Percentiles rank a stretch among this genome's conserved stretches.
Evolutionary conservation across 306 rosid genomes (phyloP).

Genomic region (Echinosophora koreensis): DNA sequence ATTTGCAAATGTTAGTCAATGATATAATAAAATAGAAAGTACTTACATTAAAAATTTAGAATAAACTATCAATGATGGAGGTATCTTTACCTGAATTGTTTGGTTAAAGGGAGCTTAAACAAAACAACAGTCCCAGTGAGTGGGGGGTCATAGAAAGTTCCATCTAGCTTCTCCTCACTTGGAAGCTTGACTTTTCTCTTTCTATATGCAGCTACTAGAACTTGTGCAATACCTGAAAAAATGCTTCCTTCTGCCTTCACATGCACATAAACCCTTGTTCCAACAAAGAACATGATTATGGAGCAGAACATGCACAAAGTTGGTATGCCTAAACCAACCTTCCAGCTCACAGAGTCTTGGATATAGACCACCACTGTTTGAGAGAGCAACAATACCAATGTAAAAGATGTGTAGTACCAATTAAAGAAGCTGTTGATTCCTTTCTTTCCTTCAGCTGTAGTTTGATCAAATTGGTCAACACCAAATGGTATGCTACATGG

Average conservation of each 20-base stretch:
- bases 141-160: constrained; percentile 63
- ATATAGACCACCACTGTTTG: constrained; percentile 68
- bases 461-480: constrained; percentile 73
- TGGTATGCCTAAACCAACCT: constrained; percentile 74
- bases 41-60: background rate
- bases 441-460: constrained; percentile 68
- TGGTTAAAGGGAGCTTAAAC: constrained; percentile 64
- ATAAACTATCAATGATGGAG: background rate
- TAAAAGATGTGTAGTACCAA: constrained; percentile 66
- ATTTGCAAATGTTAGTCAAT: constrained; percentile 2
- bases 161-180: background rate
- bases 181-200: constrained; percentile 63
- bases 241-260: constrained; percentile 70
- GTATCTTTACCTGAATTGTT: constrained; percentile 61
- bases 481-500: constrained; percentile 88
- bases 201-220: constrained; percentile 68
- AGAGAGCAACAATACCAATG: constrained; percentile 54
- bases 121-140: constrained; percentile 41
- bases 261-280: constrained; percentile 54
- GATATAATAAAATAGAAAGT: background rate
- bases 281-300: constrained; percentile 64
- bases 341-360: constrained; percentile 82
- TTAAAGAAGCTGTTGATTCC: constrained; percentile 69
- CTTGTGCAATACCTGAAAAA: constrained; percentile 59
- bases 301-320: constrained; percentile 61